Evolutionary conservation across 768 basidiomycete genomes (phyloP).

Genomic region (Coprinopsis sp.): DNA sequence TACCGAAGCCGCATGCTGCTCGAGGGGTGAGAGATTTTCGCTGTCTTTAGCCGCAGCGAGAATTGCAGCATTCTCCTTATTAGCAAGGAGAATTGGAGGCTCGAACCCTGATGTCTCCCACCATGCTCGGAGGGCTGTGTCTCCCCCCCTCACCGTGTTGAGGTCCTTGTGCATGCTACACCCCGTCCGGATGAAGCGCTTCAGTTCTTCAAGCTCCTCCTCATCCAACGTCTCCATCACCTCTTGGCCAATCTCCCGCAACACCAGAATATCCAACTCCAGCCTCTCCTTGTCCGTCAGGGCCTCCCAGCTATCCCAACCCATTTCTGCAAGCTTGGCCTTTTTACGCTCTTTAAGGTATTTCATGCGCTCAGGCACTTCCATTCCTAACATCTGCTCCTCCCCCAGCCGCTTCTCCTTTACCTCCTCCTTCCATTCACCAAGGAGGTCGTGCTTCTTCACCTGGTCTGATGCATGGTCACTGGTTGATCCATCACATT

Average conservation of each 20-base stretch:
- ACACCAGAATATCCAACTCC: not conserved
- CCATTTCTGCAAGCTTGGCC: constrained; percentile 14
- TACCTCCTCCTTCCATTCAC: constrained; percentile 7
- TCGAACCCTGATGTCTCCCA: not conserved
- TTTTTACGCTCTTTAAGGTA: constrained; percentile 3
- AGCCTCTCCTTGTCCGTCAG: constrained; percentile 13
- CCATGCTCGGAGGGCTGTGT: not conserved
- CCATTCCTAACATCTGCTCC: constrained; percentile 8
- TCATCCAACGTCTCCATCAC: constrained; percentile 13
- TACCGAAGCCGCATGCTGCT: constrained; percentile 1
- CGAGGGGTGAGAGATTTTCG: constrained; percentile 2
- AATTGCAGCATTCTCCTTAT: constrained; percentile 20
- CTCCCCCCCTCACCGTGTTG: not conserved
- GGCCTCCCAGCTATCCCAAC: constrained; percentile 13
- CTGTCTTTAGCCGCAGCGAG: not conserved
- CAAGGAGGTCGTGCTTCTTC: constrained; percentile 9
- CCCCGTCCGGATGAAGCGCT: constrained; percentile 21
- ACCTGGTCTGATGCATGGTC: constrained; percentile 19
- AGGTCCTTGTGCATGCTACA: constrained; percentile 27
- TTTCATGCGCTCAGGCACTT: not conserved
- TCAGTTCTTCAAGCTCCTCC: constrained; percentile 8
- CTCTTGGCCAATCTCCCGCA: constrained; percentile 12
- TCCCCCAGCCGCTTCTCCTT: constrained; percentile 9
- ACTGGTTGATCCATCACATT: constrained; percentile 11
- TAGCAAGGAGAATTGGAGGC: constrained; percentile 16